Conservation (phyloP, 2,329 filamentous ascomycete genomes). For the Monosporascus sp. region DNA sequence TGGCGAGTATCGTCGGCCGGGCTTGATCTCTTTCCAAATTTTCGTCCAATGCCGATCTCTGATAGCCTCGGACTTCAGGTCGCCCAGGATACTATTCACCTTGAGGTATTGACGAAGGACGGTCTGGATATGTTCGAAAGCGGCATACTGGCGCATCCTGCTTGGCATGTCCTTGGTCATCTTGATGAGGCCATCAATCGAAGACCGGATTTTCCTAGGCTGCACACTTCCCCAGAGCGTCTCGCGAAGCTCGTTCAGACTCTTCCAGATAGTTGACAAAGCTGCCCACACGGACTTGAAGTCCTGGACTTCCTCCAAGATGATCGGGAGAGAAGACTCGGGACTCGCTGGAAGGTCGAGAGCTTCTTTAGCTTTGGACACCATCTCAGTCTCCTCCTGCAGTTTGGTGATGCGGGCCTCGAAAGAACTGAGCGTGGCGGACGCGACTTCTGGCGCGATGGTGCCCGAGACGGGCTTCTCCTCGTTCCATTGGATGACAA, state of each 20-base stretch:
- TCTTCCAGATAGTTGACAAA: constrained; percentile 93
- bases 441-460: constrained; percentile 85
- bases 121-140: constrained; percentile 97
- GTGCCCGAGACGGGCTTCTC: constrained; percentile 96
- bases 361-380: constrained; percentile 94
- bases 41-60: constrained; percentile 95
- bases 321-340: constrained; percentile 76
- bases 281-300: constrained; percentile 99
- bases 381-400: constrained; percentile 85
- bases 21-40: constrained; percentile 93
- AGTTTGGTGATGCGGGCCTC: constrained; percentile 80
- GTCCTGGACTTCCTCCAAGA: constrained; percentile 94
- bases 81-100: constrained; percentile 80
- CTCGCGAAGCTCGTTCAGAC: constrained; percentile 87
- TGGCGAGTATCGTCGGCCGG: constrained; percentile 88
- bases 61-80: constrained; percentile 94
- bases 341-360: constrained; percentile 78
- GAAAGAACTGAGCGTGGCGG: constrained; percentile 74
- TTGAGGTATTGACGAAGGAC: constrained; percentile 85
- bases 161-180: constrained; percentile 99
- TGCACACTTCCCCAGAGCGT: constrained; percentile 93
- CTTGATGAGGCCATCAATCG: constrained; percentile 88
- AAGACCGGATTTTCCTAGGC: constrained; percentile 83
- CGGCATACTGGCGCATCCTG: constrained; percentile 97
- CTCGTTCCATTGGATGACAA: constrained; percentile 85